These are phyloP conservation scores for Picochlorum sp. DNA, from an alignment of 139 green algal genomes.

Conservation along the genomic window DNA sequence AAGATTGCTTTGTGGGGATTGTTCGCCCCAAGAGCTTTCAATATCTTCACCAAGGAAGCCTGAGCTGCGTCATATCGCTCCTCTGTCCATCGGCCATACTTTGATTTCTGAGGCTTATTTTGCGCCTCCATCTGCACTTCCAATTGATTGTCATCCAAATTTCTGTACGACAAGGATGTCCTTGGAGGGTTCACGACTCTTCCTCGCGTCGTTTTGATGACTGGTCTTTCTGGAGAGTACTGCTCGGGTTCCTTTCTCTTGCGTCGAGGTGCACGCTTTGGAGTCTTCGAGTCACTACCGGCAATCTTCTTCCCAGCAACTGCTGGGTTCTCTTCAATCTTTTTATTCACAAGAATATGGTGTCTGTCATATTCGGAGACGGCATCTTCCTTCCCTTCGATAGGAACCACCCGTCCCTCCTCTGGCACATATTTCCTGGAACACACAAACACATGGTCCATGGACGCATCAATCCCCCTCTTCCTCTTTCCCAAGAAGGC, in stretches of 20 bases:
- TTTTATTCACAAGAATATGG: background rate
- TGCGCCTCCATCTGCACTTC: too few relatives aligned
- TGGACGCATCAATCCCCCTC: background rate
- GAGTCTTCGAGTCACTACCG: background rate
- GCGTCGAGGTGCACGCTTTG: background rate
- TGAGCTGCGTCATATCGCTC: conserved; percentile 41
- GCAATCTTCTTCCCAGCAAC: background rate
- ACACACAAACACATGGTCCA: conserved; percentile 24
- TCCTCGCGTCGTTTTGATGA: background rate
- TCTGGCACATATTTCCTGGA: conserved; percentile 22
- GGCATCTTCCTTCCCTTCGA: conserved; percentile 8
- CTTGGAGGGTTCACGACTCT: background rate
- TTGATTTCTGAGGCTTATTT: background rate
- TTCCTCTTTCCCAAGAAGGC: background rate
- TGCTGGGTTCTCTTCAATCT: background rate
- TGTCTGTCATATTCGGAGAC: background rate
- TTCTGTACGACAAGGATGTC: too few relatives aligned
- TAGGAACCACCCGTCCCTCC: conserved; percentile 17
- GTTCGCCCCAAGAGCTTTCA: conserved; percentile 21
- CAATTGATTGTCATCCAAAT: too few relatives aligned
- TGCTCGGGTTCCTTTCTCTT: background rate
- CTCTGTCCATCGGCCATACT: conserved; percentile 18
- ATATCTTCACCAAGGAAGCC: conserved; percentile 35
- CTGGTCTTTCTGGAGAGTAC: background rate
- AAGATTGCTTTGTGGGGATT: conserved; percentile 31